These are phyloP conservation scores for Lentithecium fluviatile DNA, from an alignment of 495 filamentous ascomycete species.

Conservation along the genomic window DNA sequence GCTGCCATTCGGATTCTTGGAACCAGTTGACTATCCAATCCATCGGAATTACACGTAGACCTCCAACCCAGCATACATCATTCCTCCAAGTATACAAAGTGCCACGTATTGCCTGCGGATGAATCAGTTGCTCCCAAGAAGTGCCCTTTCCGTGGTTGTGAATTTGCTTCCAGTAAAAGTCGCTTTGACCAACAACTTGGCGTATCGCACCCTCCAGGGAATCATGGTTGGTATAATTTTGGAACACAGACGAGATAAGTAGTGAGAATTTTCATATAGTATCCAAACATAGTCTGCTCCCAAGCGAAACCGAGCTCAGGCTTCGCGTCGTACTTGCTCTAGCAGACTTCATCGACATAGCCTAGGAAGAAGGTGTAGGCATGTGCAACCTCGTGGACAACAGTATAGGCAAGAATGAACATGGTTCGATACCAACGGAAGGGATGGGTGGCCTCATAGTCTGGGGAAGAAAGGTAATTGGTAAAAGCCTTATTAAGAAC, in stretches of 20 bases:
- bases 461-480: constrained; percentile 3
- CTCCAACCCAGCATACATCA: background rate
- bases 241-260: too few species aligned
- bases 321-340: background rate
- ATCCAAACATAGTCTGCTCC: too few species aligned
- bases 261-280: too few species aligned
- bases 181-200: too few species aligned
- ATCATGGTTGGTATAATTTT: too few species aligned
- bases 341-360: background rate
- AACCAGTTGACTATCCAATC: constrained; percentile 20
- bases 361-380: constrained; percentile 16
- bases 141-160: too few species aligned
- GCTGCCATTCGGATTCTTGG: constrained; percentile 1
- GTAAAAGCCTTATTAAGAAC: background rate
- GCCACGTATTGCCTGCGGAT: background rate
- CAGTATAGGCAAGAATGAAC: constrained; percentile 17
- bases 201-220: too few species aligned
- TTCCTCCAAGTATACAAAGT: background rate
- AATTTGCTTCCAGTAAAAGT: too few species aligned
- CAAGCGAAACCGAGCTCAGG: constrained; percentile 7
- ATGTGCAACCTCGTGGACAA: constrained; percentile 25
- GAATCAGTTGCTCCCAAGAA: background rate
- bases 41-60: constrained; percentile 14
- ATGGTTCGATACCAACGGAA: constrained; percentile 4
- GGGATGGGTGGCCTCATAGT: background rate